Percentiles rank a stretch among this genome's conserved stretches.
These are phyloP conservation scores for Pleurotus platypus DNA, from an alignment of 768 basidiomycete species.

Conservation along the genomic window DNA sequence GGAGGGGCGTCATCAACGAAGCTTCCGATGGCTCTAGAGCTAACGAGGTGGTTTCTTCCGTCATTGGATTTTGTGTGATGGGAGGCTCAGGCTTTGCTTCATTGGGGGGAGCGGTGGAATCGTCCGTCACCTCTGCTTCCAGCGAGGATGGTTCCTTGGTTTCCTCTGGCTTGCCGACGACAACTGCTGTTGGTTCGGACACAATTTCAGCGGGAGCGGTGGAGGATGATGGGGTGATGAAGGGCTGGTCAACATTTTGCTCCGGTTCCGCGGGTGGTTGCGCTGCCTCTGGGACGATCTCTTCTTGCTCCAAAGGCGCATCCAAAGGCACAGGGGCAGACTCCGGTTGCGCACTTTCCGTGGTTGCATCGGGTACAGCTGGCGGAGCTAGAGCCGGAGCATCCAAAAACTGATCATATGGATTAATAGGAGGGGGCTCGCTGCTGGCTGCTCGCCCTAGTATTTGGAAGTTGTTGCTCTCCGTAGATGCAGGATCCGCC, in stretches of 20 bases:
- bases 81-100: too few relatives aligned
- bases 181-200: background rate
- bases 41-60: too few relatives aligned
- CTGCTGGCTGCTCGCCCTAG: background rate
- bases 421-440: background rate
- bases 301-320: background rate
- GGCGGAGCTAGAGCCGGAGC: too few relatives aligned
- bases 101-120: too few relatives aligned
- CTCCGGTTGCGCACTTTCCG: background rate
- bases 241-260: background rate
- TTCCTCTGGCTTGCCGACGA: background rate
- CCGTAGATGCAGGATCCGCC: background rate
- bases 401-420: too few relatives aligned
- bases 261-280: background rate
- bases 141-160: background rate
- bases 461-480: background rate
- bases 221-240: background rate
- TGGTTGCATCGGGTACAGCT: too few relatives aligned
- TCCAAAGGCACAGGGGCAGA: background rate
- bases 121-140: background rate
- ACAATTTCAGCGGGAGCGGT: background rate
- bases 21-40: too few relatives aligned
- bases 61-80: too few relatives aligned
- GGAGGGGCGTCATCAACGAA: too few relatives aligned
- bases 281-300: background rate